Base-by-base conservation (phyloP, 2,329 filamentous ascomycete species). In the Neurospora crassa region DNA sequence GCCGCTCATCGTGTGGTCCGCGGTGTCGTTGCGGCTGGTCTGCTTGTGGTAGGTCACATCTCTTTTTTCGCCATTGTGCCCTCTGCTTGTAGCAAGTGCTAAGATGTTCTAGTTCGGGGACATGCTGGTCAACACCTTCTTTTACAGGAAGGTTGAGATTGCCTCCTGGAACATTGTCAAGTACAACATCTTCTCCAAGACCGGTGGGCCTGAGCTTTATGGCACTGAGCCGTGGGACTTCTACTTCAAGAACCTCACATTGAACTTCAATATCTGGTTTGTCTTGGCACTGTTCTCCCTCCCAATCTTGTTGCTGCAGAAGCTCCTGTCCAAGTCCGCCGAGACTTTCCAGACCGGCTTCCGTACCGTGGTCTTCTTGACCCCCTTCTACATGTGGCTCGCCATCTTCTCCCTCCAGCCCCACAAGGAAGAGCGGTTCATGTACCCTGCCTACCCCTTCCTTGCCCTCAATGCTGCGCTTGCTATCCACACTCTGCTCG, bases 181-280 rank as follows among this genome's bases (percentile, higher is more conserved):
- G 74, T 99, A 99, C 86, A 99, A 99, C 79, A 89, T 99, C 63
- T 95, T 99, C 79, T 92, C 92, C 8, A 89, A 89, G 7, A 87
- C 88, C 0, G 92, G 90, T 41, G 96, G 95, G 0, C 96, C 96
- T 0, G 88, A 97, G 70, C 92, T 99, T 43, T 99, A 97, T 77
- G 96, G 96, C 67, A 96, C 93, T 0, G 96, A 99, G 81, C 93
- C 95, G 1, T 98, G 95, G 96, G 91, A 94, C 70, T 99, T 97
- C 79, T 99, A 99, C 81, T 85, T 97, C 76, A 92, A 92, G 76
- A 99, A 99, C 77, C 83, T 99, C 63, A 83, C 91, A 18, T 85
- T 99, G 72, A 99, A 99, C 83, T 99, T 98, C 85, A 97, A 98
- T 79, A 81, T 97, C 67, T 98, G 94, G 93, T 94, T 97, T 76